Evolutionary conservation across 345 rosid species (phyloP).

Genomic region (Populus nigra): DNA sequence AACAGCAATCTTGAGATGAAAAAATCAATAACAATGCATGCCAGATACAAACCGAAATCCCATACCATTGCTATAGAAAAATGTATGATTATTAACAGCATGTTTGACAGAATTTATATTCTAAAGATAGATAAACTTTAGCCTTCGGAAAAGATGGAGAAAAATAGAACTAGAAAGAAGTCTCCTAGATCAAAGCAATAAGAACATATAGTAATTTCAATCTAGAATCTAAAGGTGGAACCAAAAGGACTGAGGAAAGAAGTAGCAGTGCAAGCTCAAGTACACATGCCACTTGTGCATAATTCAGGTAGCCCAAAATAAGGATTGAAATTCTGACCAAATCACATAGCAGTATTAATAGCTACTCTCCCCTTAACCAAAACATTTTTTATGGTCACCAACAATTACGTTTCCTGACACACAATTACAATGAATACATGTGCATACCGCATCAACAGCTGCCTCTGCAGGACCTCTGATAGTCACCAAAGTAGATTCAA

Average conservation of each 20-base stretch:
- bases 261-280: background rate
- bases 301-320: background rate
- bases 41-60: background rate
- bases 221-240: background rate
- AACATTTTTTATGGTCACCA: background rate
- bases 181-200: background rate
- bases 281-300: background rate
- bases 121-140: background rate
- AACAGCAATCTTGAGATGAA: too few species aligned
- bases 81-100: background rate
- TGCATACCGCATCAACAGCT: constrained; percentile 82
- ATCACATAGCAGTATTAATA: background rate
- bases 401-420: background rate
- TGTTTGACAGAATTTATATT: too few species aligned
- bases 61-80: background rate
- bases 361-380: background rate
- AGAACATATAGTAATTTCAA: background rate
- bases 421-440: background rate
- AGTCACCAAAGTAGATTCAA: constrained; percentile 75
- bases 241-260: background rate
- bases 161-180: background rate
- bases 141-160: background rate
- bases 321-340: background rate
- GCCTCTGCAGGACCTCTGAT: constrained; percentile 96
- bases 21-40: background rate